Percentiles rank a stretch among this genome's conserved stretches.
These are phyloP conservation scores for Phytophthora nicotianae DNA, from an alignment of 352 stramenopile genomes.

Conservation along the genomic window DNA sequence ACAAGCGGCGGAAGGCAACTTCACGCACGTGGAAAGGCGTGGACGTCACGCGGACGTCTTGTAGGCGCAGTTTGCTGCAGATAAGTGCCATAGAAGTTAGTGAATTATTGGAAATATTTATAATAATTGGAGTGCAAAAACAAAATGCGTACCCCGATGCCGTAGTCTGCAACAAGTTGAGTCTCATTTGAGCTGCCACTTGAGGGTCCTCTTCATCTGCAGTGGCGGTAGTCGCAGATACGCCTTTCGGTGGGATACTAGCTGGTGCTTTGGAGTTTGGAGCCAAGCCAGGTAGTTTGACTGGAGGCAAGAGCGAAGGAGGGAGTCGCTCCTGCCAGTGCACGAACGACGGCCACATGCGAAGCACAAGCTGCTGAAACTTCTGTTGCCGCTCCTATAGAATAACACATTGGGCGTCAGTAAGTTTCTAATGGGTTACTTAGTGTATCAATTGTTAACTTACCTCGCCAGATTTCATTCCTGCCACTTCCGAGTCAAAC, in stretches of 20 bases:
- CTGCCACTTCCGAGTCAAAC: slow-evolving; percentile 58
- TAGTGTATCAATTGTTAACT: neutral
- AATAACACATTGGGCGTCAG: neutral
- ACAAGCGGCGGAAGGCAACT: slow-evolving; percentile 59
- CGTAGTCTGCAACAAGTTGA: slow-evolving; percentile 50
- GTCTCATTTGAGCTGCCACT: slow-evolving; percentile 30
- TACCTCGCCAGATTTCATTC: slow-evolving; percentile 54
- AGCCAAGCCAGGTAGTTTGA: slow-evolving; percentile 7
- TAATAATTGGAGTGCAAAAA: neutral
- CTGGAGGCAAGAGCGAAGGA: slow-evolving; percentile 34
- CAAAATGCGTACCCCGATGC: slow-evolving; percentile 57
- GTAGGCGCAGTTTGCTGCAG: slow-evolving; percentile 58
- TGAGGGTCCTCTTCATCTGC: slow-evolving; percentile 18
- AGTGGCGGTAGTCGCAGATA: slow-evolving; percentile 13
- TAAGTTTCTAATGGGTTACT: neutral
- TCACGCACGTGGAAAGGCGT: slow-evolving; percentile 75
- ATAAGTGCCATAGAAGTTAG: neutral
- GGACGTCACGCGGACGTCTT: slow-evolving; percentile 55
- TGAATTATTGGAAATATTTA: neutral
- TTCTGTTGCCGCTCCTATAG: slow-evolving; percentile 58
- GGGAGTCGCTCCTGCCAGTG: slow-evolving; percentile 53
- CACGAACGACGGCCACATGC: slow-evolving; percentile 81
- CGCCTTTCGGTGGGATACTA: slow-evolving; percentile 16
- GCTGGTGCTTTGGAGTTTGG: slow-evolving; percentile 12
- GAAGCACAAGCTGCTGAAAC: slow-evolving; percentile 74